Evolutionary conservation across 2,329 filamentous ascomycete genomes (phyloP), one percentile per base, ranked within the genome.

Genomic region (Penicillium sp.): DNA sequence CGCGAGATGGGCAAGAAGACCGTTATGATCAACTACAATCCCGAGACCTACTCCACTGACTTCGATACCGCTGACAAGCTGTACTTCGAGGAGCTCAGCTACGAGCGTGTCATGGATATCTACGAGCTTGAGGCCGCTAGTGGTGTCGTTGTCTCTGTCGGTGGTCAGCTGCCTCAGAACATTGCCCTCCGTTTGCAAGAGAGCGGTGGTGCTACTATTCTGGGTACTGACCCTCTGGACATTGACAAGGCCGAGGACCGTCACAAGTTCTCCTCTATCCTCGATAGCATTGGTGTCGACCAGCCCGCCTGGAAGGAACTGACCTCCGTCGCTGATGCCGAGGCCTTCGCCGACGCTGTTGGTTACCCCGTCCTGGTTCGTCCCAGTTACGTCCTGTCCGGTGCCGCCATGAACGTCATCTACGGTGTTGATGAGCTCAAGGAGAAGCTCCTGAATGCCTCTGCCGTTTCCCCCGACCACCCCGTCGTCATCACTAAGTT

Each of bases 251-350:
- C 94, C 45, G 94, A 99, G 78, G 92, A 99, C 74, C 87, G 94
- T 72, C 92, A 97, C 76, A 97, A 99, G 77, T 99, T 99, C 81
- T 97, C 93, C 22, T 89, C 92, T 69, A 97, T 97, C 62, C 83
- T 99, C 44, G 94, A 99, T 75, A 95, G 90, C 74, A 97, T 97
- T 67, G 93, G 92, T 57, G 87, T 99, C 54, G 93, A 97, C 73
- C 94, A 99, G 78, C 94, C 94, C 35, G 92, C 91, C 10, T 99
- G 94, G 94, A 96, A 96, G 77, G 94, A 99, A 75, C 85, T 97
- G 38, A 96, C 89, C 31, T 97, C 90, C 16, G 90, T 93, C 59
- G 79, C 88, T 60, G 94, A 90, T 20, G 94, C 92, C n/a, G 88
- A 92, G 78, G 79, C 83, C 60, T 99, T 97, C 67, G 92, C 92